Evolutionary conservation across 23 red algal genomes (phyloP), one percentile per base, ranked within the genome.

Genomic region (Agarophyton chilense): DNA sequence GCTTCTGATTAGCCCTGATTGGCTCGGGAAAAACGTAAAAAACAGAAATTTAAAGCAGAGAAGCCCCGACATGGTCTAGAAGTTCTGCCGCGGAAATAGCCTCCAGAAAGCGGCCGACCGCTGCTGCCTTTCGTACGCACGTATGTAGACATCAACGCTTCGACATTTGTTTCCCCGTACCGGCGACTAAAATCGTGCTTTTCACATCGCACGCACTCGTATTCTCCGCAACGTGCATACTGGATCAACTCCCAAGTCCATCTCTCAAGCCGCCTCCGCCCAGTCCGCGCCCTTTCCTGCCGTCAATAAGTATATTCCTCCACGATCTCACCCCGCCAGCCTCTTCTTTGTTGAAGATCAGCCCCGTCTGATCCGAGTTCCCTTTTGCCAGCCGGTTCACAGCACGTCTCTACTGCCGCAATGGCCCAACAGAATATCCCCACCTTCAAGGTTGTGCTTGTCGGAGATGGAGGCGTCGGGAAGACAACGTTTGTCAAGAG

Each of bases 401-500:
- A 19, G 56, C 14, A 21, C 56, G 56, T 43, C 35, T 72, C 36
- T 72, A 28, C 21, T 17, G 36, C 65, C 35, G 39, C 65, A 32
- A 72, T 72, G 65, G 43, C 74, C 26, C 74, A 79, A 55, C 49
- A 65, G 13, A 81, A 79, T 17, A 81, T 81, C 58, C 87, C 87
- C 12, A 81, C 87, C 56, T 98, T 98, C 84, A 98, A 98, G 92
- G 84, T 98, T 79, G 86, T 98, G 43, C 88, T 98, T 21, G 96
- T 98, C 50, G 96, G 96, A 72, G 96, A 98, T 52, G 96, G 96
- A 42, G 96, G 96, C 72, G 90, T 92, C 26, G 96, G 96, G 10
- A 98, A 98, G 80, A 98, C 96, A 43, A 98, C 96, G 8, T 98
- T 98, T 88, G 96, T 98, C 44, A 98, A 98, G 79, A 81, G 96